Evolutionary conservation across 2,329 filamentous ascomycete species (phyloP).

Genomic region (Stagonosporopsis vannaccii): DNA sequence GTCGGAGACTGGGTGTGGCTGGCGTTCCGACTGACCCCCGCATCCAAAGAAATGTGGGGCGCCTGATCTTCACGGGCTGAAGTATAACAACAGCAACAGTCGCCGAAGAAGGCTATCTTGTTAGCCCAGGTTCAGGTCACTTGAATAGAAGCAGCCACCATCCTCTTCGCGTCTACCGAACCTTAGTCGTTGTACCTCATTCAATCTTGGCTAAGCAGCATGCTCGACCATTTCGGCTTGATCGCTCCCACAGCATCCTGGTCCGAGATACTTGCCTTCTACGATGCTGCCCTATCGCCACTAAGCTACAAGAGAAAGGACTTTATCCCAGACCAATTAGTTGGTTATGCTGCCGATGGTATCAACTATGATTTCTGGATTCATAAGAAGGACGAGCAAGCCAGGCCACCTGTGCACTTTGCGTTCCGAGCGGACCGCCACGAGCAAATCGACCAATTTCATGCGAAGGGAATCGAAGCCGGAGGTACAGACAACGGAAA

Average conservation of each 20-base stretch:
- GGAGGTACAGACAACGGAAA: constrained; percentile 32
- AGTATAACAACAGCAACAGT: no score
- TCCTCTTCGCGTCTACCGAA: background rate
- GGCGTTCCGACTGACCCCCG: background rate
- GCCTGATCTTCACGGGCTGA: background rate
- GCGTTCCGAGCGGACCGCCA: constrained; percentile 28
- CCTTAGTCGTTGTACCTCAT: background rate
- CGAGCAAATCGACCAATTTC: constrained; percentile 25
- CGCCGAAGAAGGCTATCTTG: background rate
- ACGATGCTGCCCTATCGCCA: background rate
- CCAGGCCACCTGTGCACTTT: constrained; percentile 18
- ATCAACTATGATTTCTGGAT: constrained; percentile 26
- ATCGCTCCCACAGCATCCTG: background rate
- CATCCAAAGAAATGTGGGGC: background rate
- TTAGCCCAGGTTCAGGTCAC: background rate
- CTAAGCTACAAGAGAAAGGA: background rate
- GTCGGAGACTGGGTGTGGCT: background rate
- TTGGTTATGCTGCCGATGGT: constrained; percentile 16
- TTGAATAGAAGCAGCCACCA: background rate
- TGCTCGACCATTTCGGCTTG: background rate
- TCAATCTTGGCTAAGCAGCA: background rate
- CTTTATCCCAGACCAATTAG: constrained; percentile 10
- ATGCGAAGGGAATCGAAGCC: constrained; percentile 23
- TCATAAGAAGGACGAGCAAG: constrained; percentile 8
- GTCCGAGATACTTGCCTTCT: background rate